These are phyloP conservation scores for Gracilaria gracilis DNA, from an alignment of 23 red algal genomes.

Conservation along the genomic window DNA sequence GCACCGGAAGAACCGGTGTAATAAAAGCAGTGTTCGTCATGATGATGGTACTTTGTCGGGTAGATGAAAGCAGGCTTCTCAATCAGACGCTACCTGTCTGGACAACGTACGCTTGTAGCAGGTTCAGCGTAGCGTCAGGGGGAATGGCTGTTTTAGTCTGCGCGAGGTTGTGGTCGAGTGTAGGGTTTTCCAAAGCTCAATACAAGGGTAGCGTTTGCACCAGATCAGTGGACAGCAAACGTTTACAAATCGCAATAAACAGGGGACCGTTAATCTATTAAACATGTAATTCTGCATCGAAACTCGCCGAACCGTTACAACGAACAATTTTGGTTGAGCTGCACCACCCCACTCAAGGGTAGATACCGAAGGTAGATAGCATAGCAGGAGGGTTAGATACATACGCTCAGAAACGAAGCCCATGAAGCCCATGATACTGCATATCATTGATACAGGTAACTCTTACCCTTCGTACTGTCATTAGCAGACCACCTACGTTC, in stretches of 20 bases:
- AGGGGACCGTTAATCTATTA: slow-evolving; percentile 3
- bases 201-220: too few species aligned
- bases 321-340: too few species aligned
- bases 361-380: too few species aligned
- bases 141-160: neutral
- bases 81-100: too few species aligned
- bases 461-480: too few species aligned
- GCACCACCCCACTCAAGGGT: too few species aligned
- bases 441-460: too few species aligned
- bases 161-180: slow-evolving; percentile 10
- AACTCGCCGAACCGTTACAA: neutral
- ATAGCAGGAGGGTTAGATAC: too few species aligned
- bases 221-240: slow-evolving; percentile 53
- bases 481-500: neutral
- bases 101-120: too few species aligned
- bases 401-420: too few species aligned
- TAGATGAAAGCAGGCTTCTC: neutral
- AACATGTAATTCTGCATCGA: slow-evolving; percentile 20
- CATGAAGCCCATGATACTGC: too few species aligned
- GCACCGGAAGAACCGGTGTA: slow-evolving; percentile 22
- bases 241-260: slow-evolving; percentile 55
- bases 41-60: neutral
- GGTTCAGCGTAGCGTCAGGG: too few species aligned
- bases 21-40: slow-evolving; percentile 6
- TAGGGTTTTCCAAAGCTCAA: slow-evolving; percentile 7